Evolutionary conservation across 805 yeast genomes (phyloP).

Genomic region (Cyberlindnera euphorbiae): DNA sequence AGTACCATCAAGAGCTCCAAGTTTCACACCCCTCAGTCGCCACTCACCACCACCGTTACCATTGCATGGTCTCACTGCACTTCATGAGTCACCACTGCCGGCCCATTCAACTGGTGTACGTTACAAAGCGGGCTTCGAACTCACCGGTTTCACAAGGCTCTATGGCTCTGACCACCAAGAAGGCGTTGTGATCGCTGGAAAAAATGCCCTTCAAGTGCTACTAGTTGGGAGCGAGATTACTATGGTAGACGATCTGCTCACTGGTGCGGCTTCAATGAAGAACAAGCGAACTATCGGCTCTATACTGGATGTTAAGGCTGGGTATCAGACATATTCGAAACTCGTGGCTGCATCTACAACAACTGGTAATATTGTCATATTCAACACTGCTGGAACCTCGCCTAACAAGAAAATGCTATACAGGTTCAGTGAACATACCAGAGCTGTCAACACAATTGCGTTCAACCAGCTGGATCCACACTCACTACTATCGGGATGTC

Average conservation of each 20-base stretch:
- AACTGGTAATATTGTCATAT: conserved; percentile 41
- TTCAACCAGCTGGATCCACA: conserved; percentile 35
- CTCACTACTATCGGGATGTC: conserved; percentile 59
- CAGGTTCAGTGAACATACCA: conserved; percentile 36
- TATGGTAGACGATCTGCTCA: conserved; percentile 32
- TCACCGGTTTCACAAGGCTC: conserved; percentile 19
- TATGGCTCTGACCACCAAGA: conserved; percentile 18
- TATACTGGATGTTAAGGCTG: conserved; percentile 40
- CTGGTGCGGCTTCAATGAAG: conserved; percentile 22
- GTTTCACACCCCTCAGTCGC: conserved; percentile 7
- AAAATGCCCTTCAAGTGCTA: conserved; percentile 36
- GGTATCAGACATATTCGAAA: conserved; percentile 35
- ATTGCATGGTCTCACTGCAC: conserved; percentile 3
- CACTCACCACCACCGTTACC: conserved; percentile 19
- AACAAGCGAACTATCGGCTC: conserved; percentile 35
- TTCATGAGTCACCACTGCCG: not conserved
- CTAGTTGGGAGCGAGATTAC: conserved; percentile 29
- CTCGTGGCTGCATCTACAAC: conserved; percentile 41
- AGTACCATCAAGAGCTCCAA: conserved; percentile 14
- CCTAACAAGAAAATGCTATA: conserved; percentile 24
- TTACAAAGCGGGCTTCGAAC: conserved; percentile 31
- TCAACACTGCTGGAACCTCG: conserved; percentile 22
- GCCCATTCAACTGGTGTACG: conserved; percentile 8
- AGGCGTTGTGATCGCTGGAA: conserved; percentile 37
- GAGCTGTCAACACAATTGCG: conserved; percentile 43